Evolutionary conservation across 257 asterid genomes (phyloP), one percentile per base, ranked within the genome.

Genomic region (Gentiana dahurica): DNA sequence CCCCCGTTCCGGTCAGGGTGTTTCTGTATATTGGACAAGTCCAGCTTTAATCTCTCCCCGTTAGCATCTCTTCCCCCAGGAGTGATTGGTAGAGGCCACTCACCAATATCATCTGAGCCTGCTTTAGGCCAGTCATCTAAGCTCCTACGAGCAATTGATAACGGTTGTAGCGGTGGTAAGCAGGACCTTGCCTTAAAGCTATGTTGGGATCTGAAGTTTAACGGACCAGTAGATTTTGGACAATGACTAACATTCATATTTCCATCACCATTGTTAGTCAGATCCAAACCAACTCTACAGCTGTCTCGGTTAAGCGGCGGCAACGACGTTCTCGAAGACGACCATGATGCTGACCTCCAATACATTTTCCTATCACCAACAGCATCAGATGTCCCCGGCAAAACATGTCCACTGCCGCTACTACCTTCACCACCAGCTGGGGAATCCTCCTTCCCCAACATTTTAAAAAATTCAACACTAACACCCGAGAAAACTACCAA

Each of bases 281-380:
- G 58, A 51, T 75, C 73, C 46, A 66, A 54, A 50, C 65, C 62
- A 49, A 71, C 74, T 48, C 46, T 78, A 9, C 72, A 78, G 52
- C 53, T 36, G 13, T 71, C 73, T 0, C 77, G 84, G 69, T 78
- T 78, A 5, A 75, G 71, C 1, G 81, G 84, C 9, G 81, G 81
- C 64, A 78, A 53, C 6, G 62, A 51, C 45, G 80, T 68, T 67
- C 84, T 63, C 1, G 79, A 78, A 65, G 81, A 61, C 10, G 84
- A 78, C 81, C 84, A 78, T 4, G 84, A 78, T 1, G 84, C 81
- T 2, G 84, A 78, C 71, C 84, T 65, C 84, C 84, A 78, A 36
- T 67, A 74, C 66, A 61, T 59, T 61, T 66, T 78, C 70, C 76
- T 63, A 39, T 74, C 76, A 68, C 75, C 67, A 34, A 63, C 54